phyloP scores from a whole-genome alignment of 1,139 yeast species.

The Candida neerlandica region DNA sequence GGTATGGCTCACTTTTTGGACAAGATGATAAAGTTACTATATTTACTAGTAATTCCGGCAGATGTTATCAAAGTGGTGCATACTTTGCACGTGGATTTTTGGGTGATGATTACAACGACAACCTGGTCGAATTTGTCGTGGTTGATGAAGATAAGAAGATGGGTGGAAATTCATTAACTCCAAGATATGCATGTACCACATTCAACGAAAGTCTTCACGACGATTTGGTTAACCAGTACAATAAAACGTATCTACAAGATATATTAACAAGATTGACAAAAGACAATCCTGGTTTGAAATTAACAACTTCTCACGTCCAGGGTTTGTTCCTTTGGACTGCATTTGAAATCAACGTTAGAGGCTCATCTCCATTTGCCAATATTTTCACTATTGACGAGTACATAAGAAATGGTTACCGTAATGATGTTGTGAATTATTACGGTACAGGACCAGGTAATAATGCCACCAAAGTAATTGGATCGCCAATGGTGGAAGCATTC shows the following conservation, averaged over 20 bases:
- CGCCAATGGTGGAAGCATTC: slow-evolving; percentile 53
- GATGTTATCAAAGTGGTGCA: slow-evolving; percentile 33
- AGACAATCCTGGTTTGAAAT: slow-evolving; percentile 32
- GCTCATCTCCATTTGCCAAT: slow-evolving; percentile 49
- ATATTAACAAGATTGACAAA: slow-evolving; percentile 42
- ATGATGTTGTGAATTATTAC: slow-evolving; percentile 50
- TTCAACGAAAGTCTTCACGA: slow-evolving; percentile 21
- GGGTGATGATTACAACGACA: slow-evolving; percentile 25
- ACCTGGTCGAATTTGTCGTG: slow-evolving; percentile 22
- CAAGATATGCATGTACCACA: slow-evolving; percentile 27
- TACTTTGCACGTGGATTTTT: slow-evolving; percentile 38
- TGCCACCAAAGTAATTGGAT: slow-evolving; percentile 44
- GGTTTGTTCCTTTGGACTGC: slow-evolving; percentile 51
- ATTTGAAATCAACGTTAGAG: slow-evolving; percentile 55
- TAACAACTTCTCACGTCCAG: slow-evolving; percentile 43
- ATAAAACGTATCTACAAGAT: slow-evolving; percentile 30
- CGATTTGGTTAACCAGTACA: slow-evolving; percentile 13
- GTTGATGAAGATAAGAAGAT: slow-evolving; percentile 26
- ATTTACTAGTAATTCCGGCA: slow-evolving; percentile 35
- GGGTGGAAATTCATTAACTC: slow-evolving; percentile 43
- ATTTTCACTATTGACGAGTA: slow-evolving; percentile 54
- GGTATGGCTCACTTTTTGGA: slow-evolving; percentile 31
- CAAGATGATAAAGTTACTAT: slow-evolving; percentile 25
- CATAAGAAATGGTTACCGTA: slow-evolving; percentile 33
- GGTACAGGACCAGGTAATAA: slow-evolving; percentile 53